Evolutionary conservation across 1,284 basidiomycete genomes (phyloP).

Genomic region (Calocybe gambosa): DNA sequence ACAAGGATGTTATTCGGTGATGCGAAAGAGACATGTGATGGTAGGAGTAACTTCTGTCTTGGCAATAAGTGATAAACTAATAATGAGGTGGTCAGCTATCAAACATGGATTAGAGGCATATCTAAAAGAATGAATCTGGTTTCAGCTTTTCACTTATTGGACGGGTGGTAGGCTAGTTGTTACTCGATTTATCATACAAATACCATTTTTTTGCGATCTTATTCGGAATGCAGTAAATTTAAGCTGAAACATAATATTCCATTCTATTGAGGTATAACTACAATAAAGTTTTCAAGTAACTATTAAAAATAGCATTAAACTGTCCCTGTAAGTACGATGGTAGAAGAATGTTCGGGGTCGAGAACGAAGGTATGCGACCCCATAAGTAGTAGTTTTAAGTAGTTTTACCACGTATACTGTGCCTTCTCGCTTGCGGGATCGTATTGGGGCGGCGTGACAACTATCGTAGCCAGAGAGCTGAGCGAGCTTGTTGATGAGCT

Average conservation of each 20-base stretch:
- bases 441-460: constrained; percentile 17
- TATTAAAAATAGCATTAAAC: constrained; percentile 1
- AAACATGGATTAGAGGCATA: constrained; percentile 48
- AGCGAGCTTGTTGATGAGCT: constrained; percentile 24
- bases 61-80: not conserved
- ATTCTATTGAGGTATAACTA: not conserved
- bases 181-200: not conserved
- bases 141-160: no score
- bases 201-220: no score
- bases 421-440: constrained; percentile 17
- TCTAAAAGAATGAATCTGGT: constrained; percentile 12
- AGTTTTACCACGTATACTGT: constrained; percentile 9
- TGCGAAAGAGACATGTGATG: constrained; percentile 82
- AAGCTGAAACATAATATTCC: not conserved
- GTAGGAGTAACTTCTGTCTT: constrained; percentile 30
- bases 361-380: not conserved
- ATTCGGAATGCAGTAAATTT: no score
- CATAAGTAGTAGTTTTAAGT: not conserved
- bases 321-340: not conserved
- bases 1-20: constrained; percentile 88
- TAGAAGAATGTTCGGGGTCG: not conserved
- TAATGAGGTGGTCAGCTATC: constrained; percentile 34
- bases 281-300: not conserved
- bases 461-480: constrained; percentile 18
- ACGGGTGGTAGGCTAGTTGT: no score